These are phyloP conservation scores for Claviceps spartinae DNA, from an alignment of 2,329 filamentous ascomycete species.

Conservation along the genomic window DNA sequence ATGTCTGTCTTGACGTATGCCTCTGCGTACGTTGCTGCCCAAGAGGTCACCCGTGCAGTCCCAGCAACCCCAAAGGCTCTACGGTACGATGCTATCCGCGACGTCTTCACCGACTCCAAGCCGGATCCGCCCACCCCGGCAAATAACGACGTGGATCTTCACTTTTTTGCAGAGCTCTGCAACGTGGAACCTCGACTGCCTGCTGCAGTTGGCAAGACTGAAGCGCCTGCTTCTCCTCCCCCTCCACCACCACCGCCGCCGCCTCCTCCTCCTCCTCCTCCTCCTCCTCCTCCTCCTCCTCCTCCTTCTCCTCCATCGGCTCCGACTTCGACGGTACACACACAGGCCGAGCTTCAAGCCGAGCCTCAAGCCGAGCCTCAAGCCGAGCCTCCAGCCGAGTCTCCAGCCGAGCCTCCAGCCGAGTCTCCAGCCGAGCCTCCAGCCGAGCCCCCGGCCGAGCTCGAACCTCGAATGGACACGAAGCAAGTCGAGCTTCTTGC, in stretches of 20 bases:
- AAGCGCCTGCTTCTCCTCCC: background rate
- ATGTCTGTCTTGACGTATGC: slow-evolving; percentile 20
- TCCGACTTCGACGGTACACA: background rate
- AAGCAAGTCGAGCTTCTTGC: slow-evolving; percentile 13
- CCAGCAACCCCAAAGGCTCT: slow-evolving; percentile 17
- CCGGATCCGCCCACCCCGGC: slow-evolving; percentile 15
- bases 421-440: too few relatives aligned
- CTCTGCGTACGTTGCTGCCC: slow-evolving; percentile 17
- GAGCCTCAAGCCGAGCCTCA: background rate
- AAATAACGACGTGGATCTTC: slow-evolving; percentile 15
- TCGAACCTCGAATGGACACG: slow-evolving; percentile 9
- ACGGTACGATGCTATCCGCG: slow-evolving; percentile 26
- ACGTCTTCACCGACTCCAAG: slow-evolving; percentile 26
- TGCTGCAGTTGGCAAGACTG: slow-evolving; percentile 7
- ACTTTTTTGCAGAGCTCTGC: slow-evolving; percentile 23
- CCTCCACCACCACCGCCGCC: too few relatives aligned
- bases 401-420: too few relatives aligned
- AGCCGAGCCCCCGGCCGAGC: background rate
- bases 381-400: background rate
- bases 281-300: background rate
- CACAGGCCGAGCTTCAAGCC: background rate
- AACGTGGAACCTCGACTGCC: slow-evolving; percentile 16
- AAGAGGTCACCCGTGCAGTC: slow-evolving; percentile 14
- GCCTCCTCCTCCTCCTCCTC: background rate
- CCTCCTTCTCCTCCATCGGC: background rate